These are phyloP conservation scores for Fusarium coicis DNA, from an alignment of 2,329 filamentous ascomycete genomes.

Conservation along the genomic window DNA sequence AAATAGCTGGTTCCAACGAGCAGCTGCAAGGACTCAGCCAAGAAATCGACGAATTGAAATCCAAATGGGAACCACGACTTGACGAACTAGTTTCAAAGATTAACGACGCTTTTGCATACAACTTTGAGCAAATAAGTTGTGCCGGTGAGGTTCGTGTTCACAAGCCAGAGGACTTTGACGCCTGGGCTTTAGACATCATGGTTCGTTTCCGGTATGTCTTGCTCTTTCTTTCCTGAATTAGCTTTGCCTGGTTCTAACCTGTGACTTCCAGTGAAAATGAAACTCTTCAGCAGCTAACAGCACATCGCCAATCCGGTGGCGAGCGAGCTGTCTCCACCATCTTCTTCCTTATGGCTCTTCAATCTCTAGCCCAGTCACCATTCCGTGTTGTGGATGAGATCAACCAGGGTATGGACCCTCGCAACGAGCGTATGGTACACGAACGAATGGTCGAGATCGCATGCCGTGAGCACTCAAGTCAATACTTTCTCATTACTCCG, in stretches of 20 bases:
- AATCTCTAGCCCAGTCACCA: constrained; percentile 90
- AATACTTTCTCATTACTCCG: constrained; percentile 98
- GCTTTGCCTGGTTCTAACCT: constrained; percentile 2
- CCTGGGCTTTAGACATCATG: constrained; percentile 92
- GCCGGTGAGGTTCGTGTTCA: constrained; percentile 89
- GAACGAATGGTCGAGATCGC: constrained; percentile 98
- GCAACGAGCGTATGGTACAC: constrained; percentile 98
- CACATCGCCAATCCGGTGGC: constrained; percentile 94
- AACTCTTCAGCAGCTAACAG: constrained; percentile 83
- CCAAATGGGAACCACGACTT: constrained; percentile 84
- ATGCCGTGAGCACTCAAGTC: constrained; percentile 80
- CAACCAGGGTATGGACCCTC: constrained; percentile 99
- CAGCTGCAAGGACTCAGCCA: constrained; percentile 65
- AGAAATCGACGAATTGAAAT: constrained; percentile 73
- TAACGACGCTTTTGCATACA: constrained; percentile 90
- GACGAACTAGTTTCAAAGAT: constrained; percentile 83
- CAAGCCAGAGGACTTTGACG: constrained; percentile 93
- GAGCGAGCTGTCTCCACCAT: constrained; percentile 97
- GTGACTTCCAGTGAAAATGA: constrained; percentile 73
- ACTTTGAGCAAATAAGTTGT: constrained; percentile 93
- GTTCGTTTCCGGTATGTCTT: constrained; percentile 86
- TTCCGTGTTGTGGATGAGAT: constrained; percentile 99
- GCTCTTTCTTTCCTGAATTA: neutral
- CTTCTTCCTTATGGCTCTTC: constrained; percentile 98
- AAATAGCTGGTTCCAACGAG: constrained; percentile 64